These are phyloP conservation scores for Lachancea quebecensis DNA, from an alignment of 805 yeast species.

Conservation along the genomic window DNA sequence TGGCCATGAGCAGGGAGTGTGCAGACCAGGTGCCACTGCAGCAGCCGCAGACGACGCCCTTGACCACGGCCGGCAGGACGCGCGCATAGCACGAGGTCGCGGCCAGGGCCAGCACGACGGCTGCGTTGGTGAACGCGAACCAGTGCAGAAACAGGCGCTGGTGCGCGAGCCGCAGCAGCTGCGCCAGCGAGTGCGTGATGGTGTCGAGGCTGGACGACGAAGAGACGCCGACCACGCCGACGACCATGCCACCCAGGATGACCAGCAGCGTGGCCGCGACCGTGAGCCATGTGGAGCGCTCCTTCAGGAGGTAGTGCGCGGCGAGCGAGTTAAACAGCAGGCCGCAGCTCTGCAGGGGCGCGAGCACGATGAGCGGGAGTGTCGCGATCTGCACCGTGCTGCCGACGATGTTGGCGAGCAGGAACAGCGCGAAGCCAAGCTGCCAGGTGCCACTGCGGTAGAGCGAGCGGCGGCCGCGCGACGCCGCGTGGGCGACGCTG, in stretches of 20 bases:
- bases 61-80: slow-evolving; percentile 13
- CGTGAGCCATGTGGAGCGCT: slow-evolving; percentile 53
- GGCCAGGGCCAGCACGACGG: slow-evolving; percentile 18
- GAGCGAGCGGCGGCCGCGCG: neutral
- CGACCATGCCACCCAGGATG: slow-evolving; percentile 65
- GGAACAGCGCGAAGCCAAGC: slow-evolving; percentile 61
- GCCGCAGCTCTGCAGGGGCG: slow-evolving; percentile 82
- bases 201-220: slow-evolving; percentile 4
- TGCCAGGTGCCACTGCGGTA: slow-evolving; percentile 55
- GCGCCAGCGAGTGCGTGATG: slow-evolving; percentile 38
- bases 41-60: slow-evolving; percentile 61
- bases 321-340: slow-evolving; percentile 79
- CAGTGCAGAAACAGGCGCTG: slow-evolving; percentile 50
- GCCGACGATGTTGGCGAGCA: slow-evolving; percentile 70
- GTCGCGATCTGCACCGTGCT: slow-evolving; percentile 79
- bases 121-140: slow-evolving; percentile 36
- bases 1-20: slow-evolving; percentile 79
- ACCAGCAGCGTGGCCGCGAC: slow-evolving; percentile 61
- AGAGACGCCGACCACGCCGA: slow-evolving; percentile 59
- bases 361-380: slow-evolving; percentile 68
- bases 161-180: slow-evolving; percentile 37
- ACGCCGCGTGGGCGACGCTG: slow-evolving; percentile 2
- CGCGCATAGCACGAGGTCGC: neutral
- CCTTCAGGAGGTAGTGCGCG: slow-evolving; percentile 61
- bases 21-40: slow-evolving; percentile 76